These are phyloP conservation scores for Debaryomyces sp. DNA, from an alignment of 1,139 yeast genomes.

Conservation along the genomic window DNA sequence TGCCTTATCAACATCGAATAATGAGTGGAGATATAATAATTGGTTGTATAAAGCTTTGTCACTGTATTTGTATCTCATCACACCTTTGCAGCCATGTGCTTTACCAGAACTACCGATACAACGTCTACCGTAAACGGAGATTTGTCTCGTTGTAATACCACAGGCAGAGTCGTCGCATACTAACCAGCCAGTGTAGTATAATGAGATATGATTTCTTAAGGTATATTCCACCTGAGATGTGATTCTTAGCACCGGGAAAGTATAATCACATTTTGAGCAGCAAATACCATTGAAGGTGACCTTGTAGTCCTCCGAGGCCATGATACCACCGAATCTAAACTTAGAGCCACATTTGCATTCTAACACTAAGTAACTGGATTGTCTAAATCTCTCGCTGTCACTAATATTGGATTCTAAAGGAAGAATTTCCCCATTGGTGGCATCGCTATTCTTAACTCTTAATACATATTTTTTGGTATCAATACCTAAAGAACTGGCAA, in stretches of 20 bases:
- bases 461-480: slow-evolving; percentile 67
- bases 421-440: slow-evolving; percentile 51
- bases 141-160: slow-evolving; percentile 77
- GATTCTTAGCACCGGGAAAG: slow-evolving; percentile 55
- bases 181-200: slow-evolving; percentile 85
- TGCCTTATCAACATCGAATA: slow-evolving; percentile 85
- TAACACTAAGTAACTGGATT: slow-evolving; percentile 56
- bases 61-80: slow-evolving; percentile 74
- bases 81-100: slow-evolving; percentile 77
- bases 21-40: slow-evolving; percentile 71
- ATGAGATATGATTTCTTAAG: slow-evolving; percentile 68
- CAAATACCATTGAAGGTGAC: slow-evolving; percentile 70
- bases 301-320: slow-evolving; percentile 59
- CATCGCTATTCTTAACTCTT: slow-evolving; percentile 43
- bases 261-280: slow-evolving; percentile 62
- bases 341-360: slow-evolving; percentile 64
- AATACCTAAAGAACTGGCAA: slow-evolving; percentile 77
- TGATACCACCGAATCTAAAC: slow-evolving; percentile 76
- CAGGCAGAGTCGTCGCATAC: slow-evolving; percentile 86
- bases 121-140: slow-evolving; percentile 86
- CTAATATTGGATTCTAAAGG: slow-evolving; percentile 83
- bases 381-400: slow-evolving; percentile 81
- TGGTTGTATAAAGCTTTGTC: slow-evolving; percentile 88
- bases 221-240: slow-evolving; percentile 74
- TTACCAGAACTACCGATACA: slow-evolving; percentile 71